Percentiles rank a stretch among this genome's conserved stretches.
Evolutionary conservation across 352 stramenopile genomes (phyloP).

Genomic region (Phytopythium mirpurense): DNA sequence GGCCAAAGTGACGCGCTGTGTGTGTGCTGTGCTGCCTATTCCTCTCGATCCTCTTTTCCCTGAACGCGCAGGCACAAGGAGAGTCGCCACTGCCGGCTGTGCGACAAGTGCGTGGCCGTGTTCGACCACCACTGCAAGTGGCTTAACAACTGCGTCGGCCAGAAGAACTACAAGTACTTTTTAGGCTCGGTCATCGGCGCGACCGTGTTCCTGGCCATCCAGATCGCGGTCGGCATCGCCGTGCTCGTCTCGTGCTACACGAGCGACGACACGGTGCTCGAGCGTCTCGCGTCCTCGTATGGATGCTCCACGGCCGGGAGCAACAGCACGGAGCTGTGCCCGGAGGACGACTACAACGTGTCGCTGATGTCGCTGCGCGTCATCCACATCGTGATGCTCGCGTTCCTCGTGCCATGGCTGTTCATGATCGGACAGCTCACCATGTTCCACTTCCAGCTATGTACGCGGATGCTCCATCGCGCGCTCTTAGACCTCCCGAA

Average conservation of each 20-base stretch:
- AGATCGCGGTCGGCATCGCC: constrained; percentile 63
- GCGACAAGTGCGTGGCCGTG: constrained; percentile 93
- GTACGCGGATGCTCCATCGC: no score
- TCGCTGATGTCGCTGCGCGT: constrained; percentile 52
- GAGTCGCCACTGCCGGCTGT: constrained; percentile 92
- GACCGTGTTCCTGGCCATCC: constrained; percentile 55
- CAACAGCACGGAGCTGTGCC: constrained; percentile 36
- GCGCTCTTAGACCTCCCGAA: no score
- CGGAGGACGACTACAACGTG: constrained; percentile 44
- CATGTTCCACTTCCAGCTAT: constrained; percentile 82
- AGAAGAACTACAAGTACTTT: constrained; percentile 84
- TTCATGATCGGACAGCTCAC: constrained; percentile 77
- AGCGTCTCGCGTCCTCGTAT: constrained; percentile 53
- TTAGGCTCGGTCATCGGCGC: constrained; percentile 63
- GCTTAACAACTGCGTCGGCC: constrained; percentile 95
- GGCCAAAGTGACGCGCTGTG: no score
- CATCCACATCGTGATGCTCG: constrained; percentile 60
- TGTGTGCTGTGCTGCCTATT: no score
- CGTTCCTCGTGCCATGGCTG: constrained; percentile 63
- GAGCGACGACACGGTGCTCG: constrained; percentile 31
- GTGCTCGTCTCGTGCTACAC: constrained; percentile 51
- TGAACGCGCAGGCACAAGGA: constrained; percentile 54
- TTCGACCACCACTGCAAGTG: constrained; percentile 98
- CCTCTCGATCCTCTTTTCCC: no score
- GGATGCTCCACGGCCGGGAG: constrained; percentile 50